Percentiles rank a stretch among this genome's conserved stretches.
phyloP scores from a whole-genome alignment of 305 asterid genomes.

The Solanum hybrid region DNA sequence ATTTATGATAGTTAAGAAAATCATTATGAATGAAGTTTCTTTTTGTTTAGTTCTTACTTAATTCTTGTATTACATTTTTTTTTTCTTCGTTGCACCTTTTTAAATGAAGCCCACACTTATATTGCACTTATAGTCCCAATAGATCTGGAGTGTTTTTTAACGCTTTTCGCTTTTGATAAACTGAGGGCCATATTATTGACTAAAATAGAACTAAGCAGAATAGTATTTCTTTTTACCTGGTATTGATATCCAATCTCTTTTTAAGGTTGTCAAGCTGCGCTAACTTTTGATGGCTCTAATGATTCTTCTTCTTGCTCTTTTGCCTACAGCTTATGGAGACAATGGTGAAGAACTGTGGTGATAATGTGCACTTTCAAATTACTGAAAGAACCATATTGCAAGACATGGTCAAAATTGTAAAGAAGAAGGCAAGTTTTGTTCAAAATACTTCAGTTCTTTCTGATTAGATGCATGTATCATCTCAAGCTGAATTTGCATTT shows the following conservation, averaged over 20 bases:
- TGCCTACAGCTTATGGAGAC: constrained; percentile 72
- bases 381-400: constrained; percentile 72
- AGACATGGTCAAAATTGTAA: constrained; percentile 87
- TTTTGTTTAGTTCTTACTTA: background rate
- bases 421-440: constrained; percentile 56
- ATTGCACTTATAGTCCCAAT: background rate
- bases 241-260: background rate
- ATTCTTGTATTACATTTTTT: background rate
- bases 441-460: background rate
- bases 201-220: background rate
- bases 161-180: background rate
- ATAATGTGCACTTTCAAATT: constrained; percentile 79
- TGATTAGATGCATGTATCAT: background rate
- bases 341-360: constrained; percentile 98
- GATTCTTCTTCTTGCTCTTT: background rate
- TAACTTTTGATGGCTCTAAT: background rate
- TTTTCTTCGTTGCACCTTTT: background rate
- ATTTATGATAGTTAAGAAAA: background rate
- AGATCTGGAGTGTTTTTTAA: background rate
- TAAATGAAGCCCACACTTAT: background rate
- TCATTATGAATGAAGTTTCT: background rate
- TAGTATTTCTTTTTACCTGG: background rate
- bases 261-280: background rate
- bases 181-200: background rate
- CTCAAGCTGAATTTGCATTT: background rate